Conservation (phyloP, 331 rosid genomes). For the Malus hybrid region DNA sequence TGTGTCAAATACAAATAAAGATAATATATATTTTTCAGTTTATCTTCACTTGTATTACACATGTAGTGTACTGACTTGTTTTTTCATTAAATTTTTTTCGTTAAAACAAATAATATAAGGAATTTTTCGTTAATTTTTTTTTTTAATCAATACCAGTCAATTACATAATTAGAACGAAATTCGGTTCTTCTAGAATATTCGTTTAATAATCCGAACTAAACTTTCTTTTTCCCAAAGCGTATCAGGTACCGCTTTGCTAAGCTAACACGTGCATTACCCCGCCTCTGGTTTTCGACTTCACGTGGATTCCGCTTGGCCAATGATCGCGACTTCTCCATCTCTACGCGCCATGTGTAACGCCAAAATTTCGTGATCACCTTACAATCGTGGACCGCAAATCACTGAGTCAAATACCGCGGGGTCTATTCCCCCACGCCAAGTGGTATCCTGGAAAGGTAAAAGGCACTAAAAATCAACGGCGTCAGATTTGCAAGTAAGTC, state of each 20-base stretch:
- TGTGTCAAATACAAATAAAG: no score
- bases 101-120: no score
- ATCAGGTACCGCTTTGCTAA: not conserved
- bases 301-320: not conserved
- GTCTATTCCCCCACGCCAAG: not conserved
- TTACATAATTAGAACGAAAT: not conserved
- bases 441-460: not conserved
- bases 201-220: not conserved
- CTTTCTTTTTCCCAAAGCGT: not conserved
- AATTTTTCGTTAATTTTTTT: no score
- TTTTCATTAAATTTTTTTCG: no score
- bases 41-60: no score
- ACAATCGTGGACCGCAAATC: not conserved
- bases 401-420: not conserved
- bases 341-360: not conserved
- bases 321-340: not conserved
- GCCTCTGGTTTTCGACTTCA: slow-evolving; percentile 2
- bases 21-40: no score
- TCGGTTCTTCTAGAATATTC: not conserved
- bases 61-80: no score
- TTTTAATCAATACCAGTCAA: no score
- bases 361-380: not conserved
- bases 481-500: not conserved
- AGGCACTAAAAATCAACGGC: not conserved
- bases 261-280: not conserved